Evolutionary conservation across 2,329 filamentous ascomycete genomes (phyloP), one percentile per base, ranked within the genome.

Genomic region (Chalaropsis thielavioides): DNA sequence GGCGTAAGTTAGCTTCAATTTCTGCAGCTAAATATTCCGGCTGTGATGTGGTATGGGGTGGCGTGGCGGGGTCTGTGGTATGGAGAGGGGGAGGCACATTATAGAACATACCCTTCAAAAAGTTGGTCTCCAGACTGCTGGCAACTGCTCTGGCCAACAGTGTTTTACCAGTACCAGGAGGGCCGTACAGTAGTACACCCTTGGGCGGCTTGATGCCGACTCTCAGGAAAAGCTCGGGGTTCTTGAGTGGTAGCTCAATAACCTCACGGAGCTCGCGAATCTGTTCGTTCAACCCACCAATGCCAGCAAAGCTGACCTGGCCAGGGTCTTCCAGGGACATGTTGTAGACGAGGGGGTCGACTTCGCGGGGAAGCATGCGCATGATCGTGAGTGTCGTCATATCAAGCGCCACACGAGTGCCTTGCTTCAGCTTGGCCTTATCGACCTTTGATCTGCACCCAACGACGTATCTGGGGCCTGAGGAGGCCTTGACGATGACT

Each of bases 321-420:
- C 94, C 94, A 0, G 94, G 94, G 74, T 99, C 94, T 76, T 99
- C 94, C 71, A 99, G 78, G 22, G 94, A 99, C 94, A 99, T 99
- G 81, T 99, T 99, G 83, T 99, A 99, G 70, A 99, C 94, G 70
- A 99, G 82, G 22, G 94, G 94, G 74, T 99, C 94, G 74, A 99
- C 95, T 80, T 99, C 94, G 75, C 94, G 88, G 67, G 94, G 95
- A 59, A 99, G 82, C 94, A 99, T 99, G 73, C 94, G 90, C 94
- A 99, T 99, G 77, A 99, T 99, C 68, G 94, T 99, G 70, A 99
- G 88, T 22, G 94, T 99, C 62, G 94, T 99, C 94, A 99, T 99
- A 73, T 99, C 94, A 67, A 99, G 86, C 41, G 94, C 92, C 64
- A 99, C 94, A 73, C 94, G 90, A 35, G 92, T 96, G 72, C 95